Conservation (phyloP, 768 basidiomycete genomes). For the Auricularia cornea region DNA sequence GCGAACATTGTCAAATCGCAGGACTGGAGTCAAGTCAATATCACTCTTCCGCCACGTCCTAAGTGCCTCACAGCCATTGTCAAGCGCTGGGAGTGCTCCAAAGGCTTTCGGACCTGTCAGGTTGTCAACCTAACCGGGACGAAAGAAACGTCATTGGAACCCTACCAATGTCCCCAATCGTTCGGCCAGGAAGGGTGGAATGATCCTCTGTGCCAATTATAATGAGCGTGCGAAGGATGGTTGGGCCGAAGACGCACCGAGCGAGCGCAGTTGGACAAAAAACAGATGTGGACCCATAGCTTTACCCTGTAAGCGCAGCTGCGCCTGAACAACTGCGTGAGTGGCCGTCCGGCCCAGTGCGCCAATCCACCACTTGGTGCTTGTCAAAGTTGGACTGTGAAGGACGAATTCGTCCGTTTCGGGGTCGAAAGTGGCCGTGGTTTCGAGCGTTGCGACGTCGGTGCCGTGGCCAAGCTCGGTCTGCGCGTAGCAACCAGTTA, state of each 20-base stretch:
- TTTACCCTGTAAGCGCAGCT: constrained; percentile 51
- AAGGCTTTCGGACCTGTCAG: constrained; percentile 49
- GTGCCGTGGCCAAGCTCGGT: constrained; percentile 76
- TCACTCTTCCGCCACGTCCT: no score
- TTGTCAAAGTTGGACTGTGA: constrained; percentile 65
- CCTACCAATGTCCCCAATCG: constrained; percentile 69
- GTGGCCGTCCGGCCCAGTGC: constrained; percentile 63
- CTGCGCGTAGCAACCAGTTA: constrained; percentile 65
- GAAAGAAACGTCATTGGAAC: constrained; percentile 2
- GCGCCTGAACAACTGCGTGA: constrained; percentile 69
- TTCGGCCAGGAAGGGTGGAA: constrained; percentile 49
- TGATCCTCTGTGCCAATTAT: constrained; percentile 41
- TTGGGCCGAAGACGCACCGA: constrained; percentile 36
- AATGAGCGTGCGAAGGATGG: no score
- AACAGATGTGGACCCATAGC: constrained; percentile 70
- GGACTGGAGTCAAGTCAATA: not conserved
- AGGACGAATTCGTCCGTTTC: constrained; percentile 63
- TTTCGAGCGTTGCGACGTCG: constrained; percentile 61
- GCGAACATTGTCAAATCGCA: constrained; percentile 52
- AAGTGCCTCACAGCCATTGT: no score
- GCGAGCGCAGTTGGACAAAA: constrained; percentile 57
- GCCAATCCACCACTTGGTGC: constrained; percentile 80
- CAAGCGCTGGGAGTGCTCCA: constrained; percentile 39
- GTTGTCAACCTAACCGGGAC: not conserved
- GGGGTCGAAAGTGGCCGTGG: constrained; percentile 67